Evolutionary conservation across 257 asterid genomes (phyloP), one percentile per base, ranked within the genome.

Genomic region (Cruciata laevipes): DNA sequence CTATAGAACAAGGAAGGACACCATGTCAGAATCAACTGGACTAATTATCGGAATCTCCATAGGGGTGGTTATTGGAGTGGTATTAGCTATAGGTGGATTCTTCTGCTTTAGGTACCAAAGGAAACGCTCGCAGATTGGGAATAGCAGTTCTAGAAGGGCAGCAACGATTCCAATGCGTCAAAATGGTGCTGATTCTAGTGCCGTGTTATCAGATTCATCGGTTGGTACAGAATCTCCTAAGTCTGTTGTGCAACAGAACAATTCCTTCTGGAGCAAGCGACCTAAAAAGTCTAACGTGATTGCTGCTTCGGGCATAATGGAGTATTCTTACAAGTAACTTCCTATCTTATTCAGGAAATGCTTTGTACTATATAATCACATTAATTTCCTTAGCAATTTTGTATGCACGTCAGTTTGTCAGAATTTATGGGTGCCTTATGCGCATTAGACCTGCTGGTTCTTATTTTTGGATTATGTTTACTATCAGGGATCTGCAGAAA

Each of bases 401-500:
- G 3, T 63, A 14, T 17, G 61, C 57, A 31, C 32, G n/a, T 20
- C 18, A 5, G 20, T 30, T 33, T 49, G 61, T 11, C 14, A 13
- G 9, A 20, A 5, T 61, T 32, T n/a, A 11, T 58, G 40, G 24
- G 9, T 23, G 2, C 16, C 17, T 4, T 6, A 16, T 37, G 60
- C 21, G 18, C 53, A n/a, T 40, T n/a, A 17, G 68, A 12, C 7
- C 20, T 65, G 44, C 63, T 23, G 42, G 51, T 58, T 69, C 27
- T 71, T 49, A 70, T 7, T 59, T 61, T 69, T 70, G 33, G 61
- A n/a, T 73, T 68, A 73, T 69, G 61, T 74, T 69, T 20, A 66
- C 61, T 61, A 74, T 53, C 88, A 90, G 98, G 96, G 98, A 93
- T 76, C 78, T 93, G 67, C 98, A 93, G 76, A 93, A 79, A 78